Evolutionary conservation across 2,329 filamentous ascomycete species (phyloP), one percentile per base, ranked within the genome.

Genomic region (Falciphora oryzae): DNA sequence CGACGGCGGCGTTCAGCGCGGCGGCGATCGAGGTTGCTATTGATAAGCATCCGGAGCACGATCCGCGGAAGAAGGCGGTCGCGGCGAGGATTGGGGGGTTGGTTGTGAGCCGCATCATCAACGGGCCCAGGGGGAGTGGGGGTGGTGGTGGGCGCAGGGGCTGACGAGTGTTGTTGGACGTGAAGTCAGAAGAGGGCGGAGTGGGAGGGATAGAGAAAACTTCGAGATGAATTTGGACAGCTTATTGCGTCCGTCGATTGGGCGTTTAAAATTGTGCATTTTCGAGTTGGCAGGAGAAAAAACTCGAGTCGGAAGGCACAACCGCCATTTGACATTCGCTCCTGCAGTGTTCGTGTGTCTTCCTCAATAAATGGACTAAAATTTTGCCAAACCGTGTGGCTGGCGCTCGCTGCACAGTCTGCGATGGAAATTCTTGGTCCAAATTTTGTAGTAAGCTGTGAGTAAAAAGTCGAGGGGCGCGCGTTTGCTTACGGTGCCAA

Each of bases 1-100:
- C 65, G 7, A 70, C 68, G n/a, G 69, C 67, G 25, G 69, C 69
- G 18, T 38, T 69, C 31, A 65, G 66, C 1, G 68, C 69, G 1
- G 69, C 66, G 5, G 69, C 65, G 13, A 64, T 66, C 11, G 68
- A 70, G 61, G 68, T 65, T 11, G 61, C 63, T 4, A 63, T 65
- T n/a, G 61, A 66, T 22, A 66, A 65, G 53, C 58, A 65, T 28
- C 57, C 32, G 2, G 35, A 63, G 27, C 22, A 63, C 11, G 56
- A 63, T 22, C 25, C 61, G 28, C 35, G 35, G 4, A 63, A 63
- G n/a, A 58, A 58, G 56, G 56, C 53, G 4, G 22, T 63, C 0
- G 31, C 35, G 13, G 29, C 61, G 31, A 27, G 50, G 2, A 32
- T 63, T 5, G 61, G 61, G 3, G 61, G 61, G 29, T 14, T 63